Percentiles rank a stretch among this genome's conserved stretches.
Conservation (phyloP, 768 basidiomycete genomes). For the Mrakia gelida region DNA sequence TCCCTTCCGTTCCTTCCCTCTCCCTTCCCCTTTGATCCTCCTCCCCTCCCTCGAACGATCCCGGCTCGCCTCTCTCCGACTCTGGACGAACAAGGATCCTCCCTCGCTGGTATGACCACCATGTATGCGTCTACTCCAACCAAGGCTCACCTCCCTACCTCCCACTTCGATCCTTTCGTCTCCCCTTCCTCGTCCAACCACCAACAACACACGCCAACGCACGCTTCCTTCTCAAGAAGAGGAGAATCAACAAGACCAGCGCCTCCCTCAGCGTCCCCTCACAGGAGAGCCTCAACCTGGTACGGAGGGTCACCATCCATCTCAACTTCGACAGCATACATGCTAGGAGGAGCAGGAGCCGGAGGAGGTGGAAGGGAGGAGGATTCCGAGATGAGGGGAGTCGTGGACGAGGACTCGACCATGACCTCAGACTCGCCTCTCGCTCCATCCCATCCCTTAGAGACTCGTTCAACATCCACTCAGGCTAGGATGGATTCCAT, state of each 20-base stretch:
- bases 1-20: no score
- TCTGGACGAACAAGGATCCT: no score
- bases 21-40: background rate
- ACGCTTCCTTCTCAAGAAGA: background rate
- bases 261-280: conserved; percentile 12
- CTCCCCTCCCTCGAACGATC: background rate
- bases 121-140: conserved; percentile 24
- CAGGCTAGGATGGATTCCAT: background rate
- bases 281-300: conserved; percentile 17
- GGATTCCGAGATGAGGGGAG: background rate
- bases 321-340: background rate
- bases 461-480: no score
- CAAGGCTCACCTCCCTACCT: conserved; percentile 12
- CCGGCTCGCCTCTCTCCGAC: background rate
- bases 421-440: background rate
- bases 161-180: conserved; percentile 15
- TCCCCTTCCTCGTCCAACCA: conserved; percentile 14
- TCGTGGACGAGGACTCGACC: background rate
- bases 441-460: background rate
- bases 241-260: background rate
- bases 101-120: background rate
- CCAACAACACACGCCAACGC: conserved; percentile 15
- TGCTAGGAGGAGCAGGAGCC: background rate
- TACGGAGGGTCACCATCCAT: background rate
- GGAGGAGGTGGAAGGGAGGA: background rate